Evolutionary conservation across 208 protist genomes (phyloP).

Genomic region (Leishmania turanica): DNA sequence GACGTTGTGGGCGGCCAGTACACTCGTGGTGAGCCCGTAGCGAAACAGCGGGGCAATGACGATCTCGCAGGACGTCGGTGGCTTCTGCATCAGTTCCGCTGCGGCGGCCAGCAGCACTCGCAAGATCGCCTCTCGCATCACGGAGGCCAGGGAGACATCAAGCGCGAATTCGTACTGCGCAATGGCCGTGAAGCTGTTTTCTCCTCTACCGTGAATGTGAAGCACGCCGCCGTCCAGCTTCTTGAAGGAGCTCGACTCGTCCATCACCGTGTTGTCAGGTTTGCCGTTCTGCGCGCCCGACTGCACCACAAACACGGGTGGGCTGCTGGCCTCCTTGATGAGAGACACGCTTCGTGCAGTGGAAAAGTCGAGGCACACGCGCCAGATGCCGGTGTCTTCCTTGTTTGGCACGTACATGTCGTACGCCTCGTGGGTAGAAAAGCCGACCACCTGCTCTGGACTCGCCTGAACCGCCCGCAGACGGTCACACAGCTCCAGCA

Average conservation of each 20-base stretch:
- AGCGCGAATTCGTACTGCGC: constrained; percentile 73
- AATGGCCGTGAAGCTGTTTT: constrained; percentile 73
- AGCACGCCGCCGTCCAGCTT: constrained; percentile 61
- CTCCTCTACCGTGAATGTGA: constrained; percentile 67
- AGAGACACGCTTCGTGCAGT: constrained; percentile 59
- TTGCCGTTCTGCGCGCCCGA: constrained; percentile 28
- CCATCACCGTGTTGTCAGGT: constrained; percentile 46
- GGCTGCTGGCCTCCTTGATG: constrained; percentile 52
- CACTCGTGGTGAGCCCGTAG: constrained; percentile 59
- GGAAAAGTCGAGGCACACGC: constrained; percentile 63
- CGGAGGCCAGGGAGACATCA: constrained; percentile 35
- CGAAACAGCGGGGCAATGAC: constrained; percentile 65
- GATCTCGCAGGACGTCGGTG: constrained; percentile 25
- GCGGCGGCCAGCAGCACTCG: constrained; percentile 52
- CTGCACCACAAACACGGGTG: constrained; percentile 40
- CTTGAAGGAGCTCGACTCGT: constrained; percentile 44
- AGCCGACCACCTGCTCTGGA: constrained; percentile 43
- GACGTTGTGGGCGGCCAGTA: constrained; percentile 52
- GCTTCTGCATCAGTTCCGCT: constrained; percentile 41
- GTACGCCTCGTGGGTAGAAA: constrained; percentile 77
- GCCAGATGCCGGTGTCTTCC: constrained; percentile 44
- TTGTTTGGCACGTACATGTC: constrained; percentile 59
- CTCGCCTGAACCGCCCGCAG: constrained; percentile 6
- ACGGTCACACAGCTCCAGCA: constrained; percentile 38
- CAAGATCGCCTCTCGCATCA: constrained; percentile 57